These are phyloP conservation scores for Thalassiosira exigua DNA, from an alignment of 352 stramenopile genomes.

Conservation along the genomic window DNA sequence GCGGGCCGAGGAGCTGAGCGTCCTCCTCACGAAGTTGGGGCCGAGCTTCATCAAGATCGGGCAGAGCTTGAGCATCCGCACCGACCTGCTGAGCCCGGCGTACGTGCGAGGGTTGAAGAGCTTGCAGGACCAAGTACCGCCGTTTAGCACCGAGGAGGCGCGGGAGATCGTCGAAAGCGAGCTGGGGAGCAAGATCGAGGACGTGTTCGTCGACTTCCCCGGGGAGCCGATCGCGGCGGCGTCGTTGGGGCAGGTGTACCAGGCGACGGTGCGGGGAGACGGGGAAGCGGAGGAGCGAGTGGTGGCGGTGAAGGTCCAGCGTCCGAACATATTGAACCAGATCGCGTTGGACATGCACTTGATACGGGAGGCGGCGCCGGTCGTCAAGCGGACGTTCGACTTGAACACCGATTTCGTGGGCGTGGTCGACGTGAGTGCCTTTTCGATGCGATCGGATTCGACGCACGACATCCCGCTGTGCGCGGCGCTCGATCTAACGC, in stretches of 20 bases:
- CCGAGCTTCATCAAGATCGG: slow-evolving; percentile 89
- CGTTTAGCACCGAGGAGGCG: slow-evolving; percentile 79
- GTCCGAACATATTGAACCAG: slow-evolving; percentile 78
- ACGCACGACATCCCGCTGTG: too few species aligned
- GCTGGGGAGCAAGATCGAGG: slow-evolving; percentile 69
- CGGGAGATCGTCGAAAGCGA: slow-evolving; percentile 85
- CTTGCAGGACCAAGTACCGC: slow-evolving; percentile 86
- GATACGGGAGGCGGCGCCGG: slow-evolving; percentile 66
- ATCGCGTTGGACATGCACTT: slow-evolving; percentile 85
- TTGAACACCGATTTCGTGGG: slow-evolving; percentile 65
- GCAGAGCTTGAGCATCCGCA: slow-evolving; percentile 86
- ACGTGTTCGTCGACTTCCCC: slow-evolving; percentile 50
- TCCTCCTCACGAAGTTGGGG: slow-evolving; percentile 82
- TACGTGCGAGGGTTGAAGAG: slow-evolving; percentile 83
- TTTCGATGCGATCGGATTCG: too few species aligned
- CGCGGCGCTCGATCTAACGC: too few species aligned
- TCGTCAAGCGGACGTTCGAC: slow-evolving; percentile 37
- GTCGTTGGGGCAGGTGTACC: slow-evolving; percentile 81
- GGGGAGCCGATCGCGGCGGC: slow-evolving; percentile 68
- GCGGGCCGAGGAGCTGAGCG: slow-evolving; percentile 74
- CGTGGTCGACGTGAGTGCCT: too few species aligned
- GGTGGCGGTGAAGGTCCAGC: slow-evolving; percentile 85
- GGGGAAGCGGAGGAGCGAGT: slow-evolving; percentile 43
- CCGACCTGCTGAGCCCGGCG: slow-evolving; percentile 84
- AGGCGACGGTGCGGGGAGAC: slow-evolving; percentile 50